Conservation (phyloP, 495 filamentous ascomycete species). For the Echria macrotheca region DNA sequence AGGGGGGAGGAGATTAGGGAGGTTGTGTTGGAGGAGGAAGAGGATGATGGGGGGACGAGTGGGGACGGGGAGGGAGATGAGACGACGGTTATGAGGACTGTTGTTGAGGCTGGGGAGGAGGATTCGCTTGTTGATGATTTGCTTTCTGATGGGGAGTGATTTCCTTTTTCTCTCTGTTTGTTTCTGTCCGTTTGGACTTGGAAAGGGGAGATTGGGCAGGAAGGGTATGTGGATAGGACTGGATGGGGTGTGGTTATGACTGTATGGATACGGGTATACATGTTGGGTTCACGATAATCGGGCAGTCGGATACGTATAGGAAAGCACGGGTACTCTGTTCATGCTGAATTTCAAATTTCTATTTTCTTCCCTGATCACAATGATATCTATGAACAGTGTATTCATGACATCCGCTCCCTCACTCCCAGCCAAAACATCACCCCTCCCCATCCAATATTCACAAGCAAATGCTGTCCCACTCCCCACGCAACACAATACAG, state of each 20-base stretch:
- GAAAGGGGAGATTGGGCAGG: background rate
- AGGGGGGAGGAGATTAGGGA: conserved; percentile 16
- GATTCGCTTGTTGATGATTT: conserved; percentile 38
- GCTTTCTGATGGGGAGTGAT: conserved; percentile 40
- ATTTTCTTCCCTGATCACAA: background rate
- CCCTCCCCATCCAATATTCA: conserved; percentile 57
- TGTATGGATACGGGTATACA: background rate
- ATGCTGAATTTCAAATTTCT: too few species aligned
- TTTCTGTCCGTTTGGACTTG: too few species aligned
- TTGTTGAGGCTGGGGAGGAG: conserved; percentile 8
- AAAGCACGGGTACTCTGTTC: too few species aligned
- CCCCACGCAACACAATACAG: conserved; percentile 87
- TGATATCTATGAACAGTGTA: background rate
- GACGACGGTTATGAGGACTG: background rate
- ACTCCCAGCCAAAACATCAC: conserved; percentile 50
- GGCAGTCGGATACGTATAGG: too few species aligned
- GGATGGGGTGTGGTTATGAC: background rate
- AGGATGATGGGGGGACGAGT: conserved; percentile 19
- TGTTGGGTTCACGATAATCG: too few species aligned
- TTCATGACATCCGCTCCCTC: too few species aligned
- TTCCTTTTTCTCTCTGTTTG: background rate
- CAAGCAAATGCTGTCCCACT: conserved; percentile 66
- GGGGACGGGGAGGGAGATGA: too few species aligned
- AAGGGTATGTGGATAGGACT: background rate
- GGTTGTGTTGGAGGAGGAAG: conserved; percentile 14